These are phyloP conservation scores for Cyberlindnera euphorbiae DNA, from an alignment of 805 yeast species.

Conservation along the genomic window DNA sequence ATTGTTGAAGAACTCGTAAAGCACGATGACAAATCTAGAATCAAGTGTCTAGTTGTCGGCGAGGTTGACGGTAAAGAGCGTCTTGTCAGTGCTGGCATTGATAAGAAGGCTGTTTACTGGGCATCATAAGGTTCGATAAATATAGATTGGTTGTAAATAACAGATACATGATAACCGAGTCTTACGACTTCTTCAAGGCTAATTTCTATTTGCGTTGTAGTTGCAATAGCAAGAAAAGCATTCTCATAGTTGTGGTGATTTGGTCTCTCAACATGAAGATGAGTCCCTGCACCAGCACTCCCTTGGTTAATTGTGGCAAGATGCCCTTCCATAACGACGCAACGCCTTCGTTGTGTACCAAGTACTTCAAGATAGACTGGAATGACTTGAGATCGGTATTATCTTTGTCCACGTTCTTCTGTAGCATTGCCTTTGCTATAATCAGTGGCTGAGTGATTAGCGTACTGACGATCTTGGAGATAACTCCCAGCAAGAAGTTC, in stretches of 20 bases:
- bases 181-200: background rate
- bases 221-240: constrained; percentile 16
- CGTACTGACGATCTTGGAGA: constrained; percentile 78
- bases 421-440: constrained; percentile 79
- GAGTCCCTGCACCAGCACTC: constrained; percentile 79
- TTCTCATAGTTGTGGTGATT: constrained; percentile 22
- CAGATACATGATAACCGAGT: too few species aligned
- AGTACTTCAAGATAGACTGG: constrained; percentile 55
- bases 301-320: constrained; percentile 75
- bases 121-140: background rate
- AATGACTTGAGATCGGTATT: constrained; percentile 49
- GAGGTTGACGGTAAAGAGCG: constrained; percentile 30
- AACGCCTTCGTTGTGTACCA: constrained; percentile 61
- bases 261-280: constrained; percentile 62
- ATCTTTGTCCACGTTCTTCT: constrained; percentile 37
- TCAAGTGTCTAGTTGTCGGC: constrained; percentile 38
- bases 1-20: constrained; percentile 31
- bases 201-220: constrained; percentile 6
- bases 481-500: constrained; percentile 69
- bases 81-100: constrained; percentile 48
- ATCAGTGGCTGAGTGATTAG: constrained; percentile 79
- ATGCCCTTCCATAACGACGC: constrained; percentile 73
- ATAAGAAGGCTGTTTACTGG: constrained; percentile 34
- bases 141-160: background rate
- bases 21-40: constrained; percentile 35